A percentile compares a stretch with the other conserved stretches of the same genome.
Evolutionary conservation across 1,284 basidiomycete genomes (phyloP).

Genomic region (Ustilago curta): DNA sequence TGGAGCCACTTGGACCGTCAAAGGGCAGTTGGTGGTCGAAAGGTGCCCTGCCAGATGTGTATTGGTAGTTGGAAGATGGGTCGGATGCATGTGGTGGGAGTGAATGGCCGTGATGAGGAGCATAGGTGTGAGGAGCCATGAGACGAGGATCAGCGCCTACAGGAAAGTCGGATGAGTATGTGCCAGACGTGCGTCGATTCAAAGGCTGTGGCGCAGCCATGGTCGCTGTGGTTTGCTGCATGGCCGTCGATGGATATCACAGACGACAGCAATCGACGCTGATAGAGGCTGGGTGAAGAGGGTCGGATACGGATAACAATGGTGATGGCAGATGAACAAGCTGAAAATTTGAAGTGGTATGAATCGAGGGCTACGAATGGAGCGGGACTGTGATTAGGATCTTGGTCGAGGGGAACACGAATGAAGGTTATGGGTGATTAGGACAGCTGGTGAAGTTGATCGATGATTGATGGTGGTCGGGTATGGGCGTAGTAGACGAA

Average conservation of each 20-base stretch:
- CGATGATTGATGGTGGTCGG: background rate
- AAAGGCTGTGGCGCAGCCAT: conserved; percentile 25
- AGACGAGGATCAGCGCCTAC: conserved; percentile 30
- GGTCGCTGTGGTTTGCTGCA: conserved; percentile 34
- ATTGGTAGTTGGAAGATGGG: conserved; percentile 24
- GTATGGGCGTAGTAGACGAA: background rate
- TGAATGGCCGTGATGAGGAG: conserved; percentile 11
- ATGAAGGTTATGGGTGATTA: too few relatives aligned
- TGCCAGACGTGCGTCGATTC: conserved; percentile 17
- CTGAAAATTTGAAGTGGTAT: too few relatives aligned
- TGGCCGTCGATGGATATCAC: background rate
- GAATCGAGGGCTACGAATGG: too few relatives aligned
- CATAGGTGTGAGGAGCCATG: conserved; percentile 8
- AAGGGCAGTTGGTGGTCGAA: conserved; percentile 24
- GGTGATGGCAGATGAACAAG: too few relatives aligned
- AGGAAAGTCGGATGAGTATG: conserved; percentile 14
- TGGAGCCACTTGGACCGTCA: conserved; percentile 15
- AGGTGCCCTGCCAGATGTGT: conserved; percentile 19
- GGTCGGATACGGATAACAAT: background rate
- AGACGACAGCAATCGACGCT: background rate
- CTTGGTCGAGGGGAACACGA: background rate
- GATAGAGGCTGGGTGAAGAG: background rate
- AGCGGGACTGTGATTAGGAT: too few relatives aligned
- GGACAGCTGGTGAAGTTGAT: background rate
- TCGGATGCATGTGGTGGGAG: conserved; percentile 17